Evolutionary conservation across 1,284 basidiomycete species (phyloP).

Genomic region (Melampsora americana): DNA sequence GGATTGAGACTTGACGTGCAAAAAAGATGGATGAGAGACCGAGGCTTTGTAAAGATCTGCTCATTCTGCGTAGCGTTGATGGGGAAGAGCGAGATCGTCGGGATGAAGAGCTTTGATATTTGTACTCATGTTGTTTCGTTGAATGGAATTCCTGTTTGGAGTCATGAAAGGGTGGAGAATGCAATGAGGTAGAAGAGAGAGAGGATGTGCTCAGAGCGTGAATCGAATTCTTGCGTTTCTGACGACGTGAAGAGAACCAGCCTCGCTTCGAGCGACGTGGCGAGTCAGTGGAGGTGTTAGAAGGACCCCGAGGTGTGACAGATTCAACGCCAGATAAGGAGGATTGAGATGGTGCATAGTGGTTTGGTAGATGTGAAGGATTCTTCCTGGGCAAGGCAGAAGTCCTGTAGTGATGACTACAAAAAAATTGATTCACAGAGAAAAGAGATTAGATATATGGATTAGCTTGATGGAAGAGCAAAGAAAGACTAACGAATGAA

Average conservation of each 20-base stretch:
- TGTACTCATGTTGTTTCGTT: background rate
- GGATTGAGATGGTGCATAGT: constrained; percentile 1
- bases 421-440: background rate
- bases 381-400: constrained; percentile 4
- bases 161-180: constrained; percentile 21
- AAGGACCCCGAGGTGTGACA: background rate
- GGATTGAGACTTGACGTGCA: constrained; percentile 57
- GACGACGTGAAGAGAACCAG: constrained; percentile 40
- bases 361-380: constrained; percentile 15
- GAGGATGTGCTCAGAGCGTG: constrained; percentile 39
- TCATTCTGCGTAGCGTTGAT: no score
- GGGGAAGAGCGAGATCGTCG: constrained; percentile 13
- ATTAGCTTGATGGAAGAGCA: background rate
- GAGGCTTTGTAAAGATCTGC: constrained; percentile 4
- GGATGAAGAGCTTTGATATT: constrained; percentile 10
- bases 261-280: constrained; percentile 3
- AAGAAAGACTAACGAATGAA: constrained; percentile 38
- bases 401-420: background rate
- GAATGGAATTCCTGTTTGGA: constrained; percentile 5
- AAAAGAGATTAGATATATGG: background rate
- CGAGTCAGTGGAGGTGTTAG: background rate
- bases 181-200: constrained; percentile 30
- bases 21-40: constrained; percentile 32
- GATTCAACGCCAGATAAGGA: background rate
- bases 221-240: constrained; percentile 37